phyloP scores from a whole-genome alignment of 2,329 filamentous ascomycete species.

The Phialophora macrospora region DNA sequence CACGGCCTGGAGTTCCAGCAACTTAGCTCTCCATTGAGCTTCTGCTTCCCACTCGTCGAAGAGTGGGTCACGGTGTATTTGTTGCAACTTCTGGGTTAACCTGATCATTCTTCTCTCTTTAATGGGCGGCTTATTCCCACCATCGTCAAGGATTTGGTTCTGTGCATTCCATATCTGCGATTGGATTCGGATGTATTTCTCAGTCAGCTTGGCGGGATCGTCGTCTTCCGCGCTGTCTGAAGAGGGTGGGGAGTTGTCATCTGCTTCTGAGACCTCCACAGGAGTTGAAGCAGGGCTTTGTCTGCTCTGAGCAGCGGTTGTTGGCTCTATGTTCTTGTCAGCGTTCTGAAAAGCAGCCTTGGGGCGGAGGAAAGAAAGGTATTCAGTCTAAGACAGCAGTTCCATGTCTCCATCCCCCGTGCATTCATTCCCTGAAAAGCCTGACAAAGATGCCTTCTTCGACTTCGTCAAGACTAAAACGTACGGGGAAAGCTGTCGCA shows the following conservation, averaged over 20 bases:
- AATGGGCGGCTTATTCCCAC: slow-evolving; percentile 48
- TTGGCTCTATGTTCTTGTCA: slow-evolving; percentile 26
- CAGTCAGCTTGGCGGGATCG: slow-evolving; percentile 70
- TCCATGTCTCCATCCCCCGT: background rate
- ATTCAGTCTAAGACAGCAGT: background rate
- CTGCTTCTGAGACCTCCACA: slow-evolving; percentile 21
- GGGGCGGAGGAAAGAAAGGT: no score
- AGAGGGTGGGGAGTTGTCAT: slow-evolving; percentile 22
- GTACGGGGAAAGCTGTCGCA: background rate
- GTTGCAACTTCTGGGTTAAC: slow-evolving; percentile 72
- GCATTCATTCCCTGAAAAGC: background rate
- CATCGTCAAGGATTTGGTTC: slow-evolving; percentile 50
- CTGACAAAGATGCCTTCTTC: background rate
- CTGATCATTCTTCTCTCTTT: slow-evolving; percentile 62
- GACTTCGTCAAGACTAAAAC: background rate
- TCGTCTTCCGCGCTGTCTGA: slow-evolving; percentile 36
- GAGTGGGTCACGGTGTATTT: slow-evolving; percentile 76
- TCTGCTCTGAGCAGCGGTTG: slow-evolving; percentile 23
- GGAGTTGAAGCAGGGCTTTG: slow-evolving; percentile 29
- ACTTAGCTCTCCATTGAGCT: slow-evolving; percentile 66
- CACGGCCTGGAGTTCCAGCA: slow-evolving; percentile 63
- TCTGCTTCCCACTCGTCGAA: slow-evolving; percentile 72
- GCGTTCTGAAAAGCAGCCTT: slow-evolving; percentile 3
- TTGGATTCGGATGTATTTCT: slow-evolving; percentile 77
- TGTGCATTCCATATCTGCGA: slow-evolving; percentile 67